A percentile compares a stretch with the other conserved stretches of the same genome.
Evolutionary conservation across 2,329 filamentous ascomycete genomes (phyloP).

Genomic region (Apiospora arundinis): DNA sequence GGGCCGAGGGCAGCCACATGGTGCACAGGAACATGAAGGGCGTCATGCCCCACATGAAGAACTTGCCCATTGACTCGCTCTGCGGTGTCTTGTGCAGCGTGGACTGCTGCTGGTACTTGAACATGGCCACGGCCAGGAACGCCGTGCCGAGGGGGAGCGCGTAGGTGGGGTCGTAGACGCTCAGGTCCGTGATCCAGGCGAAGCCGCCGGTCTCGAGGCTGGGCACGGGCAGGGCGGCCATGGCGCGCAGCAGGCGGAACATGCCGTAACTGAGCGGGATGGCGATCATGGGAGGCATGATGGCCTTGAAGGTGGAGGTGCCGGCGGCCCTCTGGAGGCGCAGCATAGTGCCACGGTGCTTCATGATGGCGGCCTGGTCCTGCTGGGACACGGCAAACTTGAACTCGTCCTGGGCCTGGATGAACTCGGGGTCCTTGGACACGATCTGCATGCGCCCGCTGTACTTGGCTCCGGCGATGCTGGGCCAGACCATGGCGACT

Average conservation of each 20-base stretch:
- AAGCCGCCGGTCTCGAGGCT: constrained; percentile 73
- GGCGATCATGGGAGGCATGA: constrained; percentile 63
- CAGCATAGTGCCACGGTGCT: constrained; percentile 53
- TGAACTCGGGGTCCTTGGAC: constrained; percentile 58
- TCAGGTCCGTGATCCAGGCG: constrained; percentile 82
- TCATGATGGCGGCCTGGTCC: constrained; percentile 55
- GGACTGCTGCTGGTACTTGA: constrained; percentile 32
- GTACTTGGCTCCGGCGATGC: constrained; percentile 66
- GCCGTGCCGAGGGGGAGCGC: constrained; percentile 72
- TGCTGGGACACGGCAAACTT: constrained; percentile 45
- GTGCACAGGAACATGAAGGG: constrained; percentile 52
- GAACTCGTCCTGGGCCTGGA: constrained; percentile 58
- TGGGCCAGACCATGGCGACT: constrained; percentile 68
- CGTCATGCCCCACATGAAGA: constrained; percentile 51
- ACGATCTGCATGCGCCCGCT: constrained; percentile 67
- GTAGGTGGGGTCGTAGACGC: constrained; percentile 77
- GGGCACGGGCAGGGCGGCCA: constrained; percentile 81
- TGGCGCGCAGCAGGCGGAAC: constrained; percentile 77
- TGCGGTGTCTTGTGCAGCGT: constrained; percentile 37
- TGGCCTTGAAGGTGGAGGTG: constrained; percentile 55
- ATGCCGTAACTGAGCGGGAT: constrained; percentile 79
- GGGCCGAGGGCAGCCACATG: constrained; percentile 53
- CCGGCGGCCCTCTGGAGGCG: constrained; percentile 61
- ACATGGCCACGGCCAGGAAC: constrained; percentile 58
- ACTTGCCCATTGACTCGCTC: constrained; percentile 47